These are phyloP conservation scores for Mrakia frigida DNA, from an alignment of 768 basidiomycete species.

Conservation along the genomic window DNA sequence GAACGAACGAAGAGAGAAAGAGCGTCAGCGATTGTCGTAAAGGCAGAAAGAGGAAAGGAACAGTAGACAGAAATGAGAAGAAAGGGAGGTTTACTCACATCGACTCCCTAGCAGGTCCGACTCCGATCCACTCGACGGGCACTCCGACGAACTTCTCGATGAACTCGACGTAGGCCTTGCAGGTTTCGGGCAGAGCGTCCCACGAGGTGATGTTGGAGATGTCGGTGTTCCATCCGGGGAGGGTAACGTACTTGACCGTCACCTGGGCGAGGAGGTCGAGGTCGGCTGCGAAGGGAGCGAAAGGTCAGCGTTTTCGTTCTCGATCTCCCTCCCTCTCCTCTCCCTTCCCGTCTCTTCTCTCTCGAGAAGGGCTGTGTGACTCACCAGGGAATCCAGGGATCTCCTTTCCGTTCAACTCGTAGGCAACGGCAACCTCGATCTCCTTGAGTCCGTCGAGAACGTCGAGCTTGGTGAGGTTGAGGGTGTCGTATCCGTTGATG, in stretches of 20 bases:
- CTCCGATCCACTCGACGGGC: conserved; percentile 49
- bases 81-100: conserved; percentile 19
- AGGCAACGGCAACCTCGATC: conserved; percentile 82
- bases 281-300: conserved; percentile 56
- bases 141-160: conserved; percentile 70
- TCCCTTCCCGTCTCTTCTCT: no score
- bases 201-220: conserved; percentile 63
- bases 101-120: conserved; percentile 32
- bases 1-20: neutral
- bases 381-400: conserved; percentile 80
- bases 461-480: conserved; percentile 96
- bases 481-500: conserved; percentile 89
- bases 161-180: conserved; percentile 77
- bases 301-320: conserved; percentile 21
- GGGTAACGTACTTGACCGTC: conserved; percentile 77
- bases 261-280: conserved; percentile 69
- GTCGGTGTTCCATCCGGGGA: conserved; percentile 83
- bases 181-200: conserved; percentile 73
- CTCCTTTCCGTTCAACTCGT: conserved; percentile 69
- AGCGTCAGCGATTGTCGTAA: neutral
- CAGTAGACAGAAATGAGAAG: neutral
- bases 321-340: neutral
- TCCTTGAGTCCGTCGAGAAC: conserved; percentile 76
- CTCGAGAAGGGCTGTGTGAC: conserved; percentile 36
- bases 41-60: neutral